Percentiles rank a stretch among this genome's conserved stretches.
These are phyloP conservation scores for Epichloe elymi DNA, from an alignment of 2,329 filamentous ascomycete genomes.

Conservation along the genomic window DNA sequence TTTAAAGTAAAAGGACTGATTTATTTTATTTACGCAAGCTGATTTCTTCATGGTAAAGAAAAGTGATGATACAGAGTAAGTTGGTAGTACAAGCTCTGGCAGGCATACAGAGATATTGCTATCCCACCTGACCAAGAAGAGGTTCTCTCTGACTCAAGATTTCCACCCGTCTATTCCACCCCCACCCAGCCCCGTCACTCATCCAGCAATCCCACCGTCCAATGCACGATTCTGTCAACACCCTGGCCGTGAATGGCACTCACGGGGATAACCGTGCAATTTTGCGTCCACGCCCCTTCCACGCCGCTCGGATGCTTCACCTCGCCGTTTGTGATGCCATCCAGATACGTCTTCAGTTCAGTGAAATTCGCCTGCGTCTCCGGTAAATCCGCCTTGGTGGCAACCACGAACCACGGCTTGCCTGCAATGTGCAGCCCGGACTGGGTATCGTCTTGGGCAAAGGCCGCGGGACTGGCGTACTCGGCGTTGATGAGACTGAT, in stretches of 20 bases:
- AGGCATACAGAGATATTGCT: too few species aligned
- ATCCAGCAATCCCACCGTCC: constrained; percentile 57
- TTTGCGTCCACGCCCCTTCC: constrained; percentile 40
- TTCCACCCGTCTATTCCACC: not conserved
- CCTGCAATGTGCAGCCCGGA: constrained; percentile 61
- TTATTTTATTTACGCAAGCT: too few species aligned
- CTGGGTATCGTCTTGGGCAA: constrained; percentile 4
- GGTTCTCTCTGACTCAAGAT: too few species aligned
- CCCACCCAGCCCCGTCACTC: constrained; percentile 11
- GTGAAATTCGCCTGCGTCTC: constrained; percentile 67
- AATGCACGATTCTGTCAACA: constrained; percentile 59
- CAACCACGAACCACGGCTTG: constrained; percentile 95
- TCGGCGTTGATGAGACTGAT: constrained; percentile 14
- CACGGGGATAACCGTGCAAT: constrained; percentile 65
- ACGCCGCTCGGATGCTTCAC: constrained; percentile 61
- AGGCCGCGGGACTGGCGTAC: constrained; percentile 5
- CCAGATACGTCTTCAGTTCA: constrained; percentile 56
- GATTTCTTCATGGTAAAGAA: too few species aligned
- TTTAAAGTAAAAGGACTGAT: too few species aligned
- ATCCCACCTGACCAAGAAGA: too few species aligned
- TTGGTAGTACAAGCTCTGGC: too few species aligned
- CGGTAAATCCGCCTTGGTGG: constrained; percentile 79
- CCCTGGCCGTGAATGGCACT: constrained; percentile 84
- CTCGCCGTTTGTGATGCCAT: constrained; percentile 46
- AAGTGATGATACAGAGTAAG: too few species aligned